Evolutionary conservation across 805 yeast genomes (phyloP), one percentile per base, ranked within the genome.

Genomic region (Monosporozyma aquatica): DNA sequence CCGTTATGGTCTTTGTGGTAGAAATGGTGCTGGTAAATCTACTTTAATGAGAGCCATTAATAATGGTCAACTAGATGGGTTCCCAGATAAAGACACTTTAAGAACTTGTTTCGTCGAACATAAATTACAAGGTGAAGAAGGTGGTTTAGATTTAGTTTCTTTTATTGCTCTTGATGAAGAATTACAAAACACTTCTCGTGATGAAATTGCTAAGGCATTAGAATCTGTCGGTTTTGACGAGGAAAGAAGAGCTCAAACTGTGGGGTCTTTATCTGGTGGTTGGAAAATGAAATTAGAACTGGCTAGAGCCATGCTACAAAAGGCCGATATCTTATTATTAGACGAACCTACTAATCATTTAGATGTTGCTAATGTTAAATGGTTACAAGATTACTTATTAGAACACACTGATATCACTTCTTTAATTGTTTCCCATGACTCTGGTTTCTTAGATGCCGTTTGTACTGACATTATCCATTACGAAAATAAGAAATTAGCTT

Each of bases 321-420:
- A 81, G 66, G 98, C 97, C 27, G 98, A 90, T 67, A 89, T 90
- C 43, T 74, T 90, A 57, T 72, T 90, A 54, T 74, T 90, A 59
- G 98, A 90, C 68, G 98, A 90, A 76, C 98, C 98, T 64, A 90
- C 98, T 51, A 90, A 90, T 70, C 98, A 90, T 70, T 78, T 90
- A 75, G 98, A 92, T 71, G 96, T 87, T 39, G 70, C 77, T 35
- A 90, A 90, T 56, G 97, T 92, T 46, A 77, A 82, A 61, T 90
- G 98, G 98, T 72, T 90, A 52, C 81, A 87, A 67, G 87, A 90
- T 47, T 92, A 92, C 59, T 73, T 92, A 58, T 71, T 78, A 29
- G 78, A 75, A 43, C 87, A 92, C 65, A 76, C 84, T 15, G 82
- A 87, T 43, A 89, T 92, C 62, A 90, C 98, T 41, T 86, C 96